These are phyloP conservation scores for Tolypocladium nubicola DNA, from an alignment of 2,329 filamentous ascomycete species.

Conservation along the genomic window DNA sequence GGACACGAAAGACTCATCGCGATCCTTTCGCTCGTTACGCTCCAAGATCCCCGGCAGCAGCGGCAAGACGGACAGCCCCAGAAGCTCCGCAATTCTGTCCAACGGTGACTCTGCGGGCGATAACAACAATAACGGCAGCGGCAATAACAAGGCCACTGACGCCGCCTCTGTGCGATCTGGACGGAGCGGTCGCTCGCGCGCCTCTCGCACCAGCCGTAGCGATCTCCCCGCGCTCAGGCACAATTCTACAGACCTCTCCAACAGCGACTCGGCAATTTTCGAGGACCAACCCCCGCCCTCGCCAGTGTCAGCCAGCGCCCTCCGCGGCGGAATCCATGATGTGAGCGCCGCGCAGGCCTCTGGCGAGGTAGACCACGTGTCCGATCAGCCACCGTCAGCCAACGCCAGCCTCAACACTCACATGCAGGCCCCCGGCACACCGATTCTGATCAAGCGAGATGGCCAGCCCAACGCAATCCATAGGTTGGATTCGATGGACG, in stretches of 20 bases:
- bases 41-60: slow-evolving; percentile 78
- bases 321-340: slow-evolving; percentile 65
- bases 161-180: slow-evolving; percentile 64
- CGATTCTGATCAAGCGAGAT: slow-evolving; percentile 78
- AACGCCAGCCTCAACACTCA: slow-evolving; percentile 44
- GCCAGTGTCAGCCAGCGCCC: slow-evolving; percentile 66
- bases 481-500: slow-evolving; percentile 30
- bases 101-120: slow-evolving; percentile 49
- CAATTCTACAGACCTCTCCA: slow-evolving; percentile 28
- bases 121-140: slow-evolving; percentile 22
- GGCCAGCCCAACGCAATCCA: slow-evolving; percentile 58
- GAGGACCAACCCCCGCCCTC: slow-evolving; percentile 65
- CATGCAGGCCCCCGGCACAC: slow-evolving; percentile 66
- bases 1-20: slow-evolving; percentile 85
- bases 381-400: slow-evolving; percentile 74
- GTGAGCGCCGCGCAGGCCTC: slow-evolving; percentile 71
- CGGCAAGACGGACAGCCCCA: slow-evolving; percentile 67
- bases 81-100: slow-evolving; percentile 59
- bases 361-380: slow-evolving; percentile 90
- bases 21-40: slow-evolving; percentile 73
- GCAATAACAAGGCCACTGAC: slow-evolving; percentile 44
- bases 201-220: slow-evolving; percentile 33
- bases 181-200: slow-evolving; percentile 44
- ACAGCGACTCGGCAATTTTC: slow-evolving; percentile 33
- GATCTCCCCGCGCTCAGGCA: slow-evolving; percentile 31